phyloP scores from a whole-genome alignment of 805 yeast genomes.

The Cyberlindnera japonica region DNA sequence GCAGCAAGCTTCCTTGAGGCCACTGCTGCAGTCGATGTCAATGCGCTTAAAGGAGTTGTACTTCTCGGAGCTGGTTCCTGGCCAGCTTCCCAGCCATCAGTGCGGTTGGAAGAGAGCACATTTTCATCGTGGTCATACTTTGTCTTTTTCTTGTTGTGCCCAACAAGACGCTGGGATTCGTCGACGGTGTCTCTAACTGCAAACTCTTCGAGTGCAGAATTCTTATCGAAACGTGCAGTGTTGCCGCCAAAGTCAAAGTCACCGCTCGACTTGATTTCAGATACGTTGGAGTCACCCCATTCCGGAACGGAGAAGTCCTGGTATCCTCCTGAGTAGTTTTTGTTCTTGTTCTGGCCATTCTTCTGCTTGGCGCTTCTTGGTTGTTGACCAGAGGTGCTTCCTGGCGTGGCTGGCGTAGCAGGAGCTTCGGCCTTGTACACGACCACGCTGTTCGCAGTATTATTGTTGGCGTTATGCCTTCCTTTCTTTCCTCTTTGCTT shows the following conservation, averaged over 20 bases:
- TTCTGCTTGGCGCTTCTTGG: slow-evolving; percentile 14
- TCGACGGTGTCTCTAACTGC: slow-evolving; percentile 57
- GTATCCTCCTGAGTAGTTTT: slow-evolving; percentile 1
- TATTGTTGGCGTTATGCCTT: slow-evolving; percentile 8
- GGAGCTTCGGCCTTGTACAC: slow-evolving; percentile 5
- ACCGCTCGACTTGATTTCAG: slow-evolving; percentile 42
- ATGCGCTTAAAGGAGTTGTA: neutral
- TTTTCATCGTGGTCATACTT: slow-evolving; percentile 71
- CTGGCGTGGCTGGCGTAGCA: slow-evolving; percentile 11
- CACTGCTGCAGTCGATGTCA: slow-evolving; percentile 9
- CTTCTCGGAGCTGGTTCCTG: neutral
- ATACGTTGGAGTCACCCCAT: slow-evolving; percentile 48
- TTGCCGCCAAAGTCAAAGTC: slow-evolving; percentile 88
- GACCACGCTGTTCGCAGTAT: slow-evolving; percentile 8
- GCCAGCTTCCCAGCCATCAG: slow-evolving; percentile 18
- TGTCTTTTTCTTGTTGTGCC: slow-evolving; percentile 55
- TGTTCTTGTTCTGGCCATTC: neutral
- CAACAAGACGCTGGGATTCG: slow-evolving; percentile 63
- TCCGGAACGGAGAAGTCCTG: slow-evolving; percentile 22
- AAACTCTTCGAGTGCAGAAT: slow-evolving; percentile 73
- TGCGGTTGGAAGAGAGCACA: slow-evolving; percentile 37
- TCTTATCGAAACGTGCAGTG: slow-evolving; percentile 77
- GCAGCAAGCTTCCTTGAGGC: slow-evolving; percentile 11
- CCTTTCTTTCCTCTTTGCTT: slow-evolving; percentile 21
- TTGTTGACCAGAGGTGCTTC: slow-evolving; percentile 2